Base-by-base conservation (phyloP, 129 eudicot species). In the Artemisia annua region DNA sequence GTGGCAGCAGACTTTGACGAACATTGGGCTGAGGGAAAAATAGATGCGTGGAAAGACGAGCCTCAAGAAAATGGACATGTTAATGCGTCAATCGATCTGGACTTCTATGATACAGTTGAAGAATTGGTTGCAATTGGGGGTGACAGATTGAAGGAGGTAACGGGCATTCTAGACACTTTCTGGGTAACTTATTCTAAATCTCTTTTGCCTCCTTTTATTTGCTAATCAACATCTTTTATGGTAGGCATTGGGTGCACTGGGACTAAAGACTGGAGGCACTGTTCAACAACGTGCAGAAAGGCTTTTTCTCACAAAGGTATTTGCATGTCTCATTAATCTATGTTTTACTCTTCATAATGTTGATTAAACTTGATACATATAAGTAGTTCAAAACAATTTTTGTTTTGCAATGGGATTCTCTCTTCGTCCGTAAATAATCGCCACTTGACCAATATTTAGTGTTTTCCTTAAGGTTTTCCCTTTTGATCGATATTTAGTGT, bases 231-330 rank as follows among this genome's bases (percentile, higher is more conserved):
- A 48, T 66, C 9, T 68, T 76, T 24, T 55, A 4, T 69, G 64
- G n/a, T 71, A 95, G 99, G 95, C 99, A 54, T 85, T 95, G 88
- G 88, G 86, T 72, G 87, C 87, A 28, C 80, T 91, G 53, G 99
- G 99, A 75, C 78, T 95, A 74, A 95, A 95, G 88, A 80, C 92
- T 3, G 99, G 99, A 48, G 99, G 99, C 26, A 95, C 99, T 13
- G 76, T 88, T 62, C 91, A 82, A 73, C 99, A 95, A 80, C 96
- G 97, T 83, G 97, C 97, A 68, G 99, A 95, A 85, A 95, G 99
- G 85, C 92, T 95, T 78, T 91, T 95, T 7, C 92, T 95, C 66
- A 88, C 95, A 13, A 95, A 91, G 97, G 99, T 95, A 51, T 70
- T 59, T 61, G 56, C 51, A 10, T 18, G 48, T 57, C 51, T 73